phyloP scores from a whole-genome alignment of 2,329 filamentous ascomycete species.

The Ceratocystis harringtonii region DNA sequence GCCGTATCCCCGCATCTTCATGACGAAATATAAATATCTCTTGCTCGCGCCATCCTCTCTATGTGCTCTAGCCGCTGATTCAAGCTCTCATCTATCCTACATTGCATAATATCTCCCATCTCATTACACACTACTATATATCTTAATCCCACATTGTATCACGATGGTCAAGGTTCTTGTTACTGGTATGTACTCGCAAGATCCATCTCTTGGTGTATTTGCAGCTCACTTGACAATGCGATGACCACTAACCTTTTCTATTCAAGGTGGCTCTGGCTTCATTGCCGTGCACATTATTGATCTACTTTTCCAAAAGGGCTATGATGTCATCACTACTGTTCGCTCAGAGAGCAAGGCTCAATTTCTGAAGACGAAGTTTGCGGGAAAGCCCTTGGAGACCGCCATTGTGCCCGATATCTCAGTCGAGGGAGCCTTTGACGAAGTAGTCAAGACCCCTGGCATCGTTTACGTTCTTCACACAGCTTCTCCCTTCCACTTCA shows the following conservation, averaged over 20 bases:
- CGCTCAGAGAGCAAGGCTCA: constrained; percentile 39
- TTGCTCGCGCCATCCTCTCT: no score
- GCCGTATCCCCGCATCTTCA: background rate
- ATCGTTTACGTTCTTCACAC: constrained; percentile 45
- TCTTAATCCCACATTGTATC: background rate
- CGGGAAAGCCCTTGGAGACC: constrained; percentile 32
- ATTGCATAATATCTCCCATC: background rate
- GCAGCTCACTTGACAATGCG: background rate
- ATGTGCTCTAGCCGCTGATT: no score
- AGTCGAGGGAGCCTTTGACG: constrained; percentile 55
- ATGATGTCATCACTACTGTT: constrained; percentile 41
- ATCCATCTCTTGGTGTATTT: background rate
- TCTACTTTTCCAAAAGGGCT: constrained; percentile 35
- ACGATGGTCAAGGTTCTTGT: constrained; percentile 34
- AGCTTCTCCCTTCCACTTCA: constrained; percentile 44
- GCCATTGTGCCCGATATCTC: constrained; percentile 66
- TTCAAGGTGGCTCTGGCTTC: constrained; percentile 36
- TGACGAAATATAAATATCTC: background rate
- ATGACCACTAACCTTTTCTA: background rate
- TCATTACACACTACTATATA: background rate
- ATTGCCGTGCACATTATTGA: constrained; percentile 42
- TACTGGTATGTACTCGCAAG: constrained; percentile 26
- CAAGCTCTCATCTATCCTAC: no score
- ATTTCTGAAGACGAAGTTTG: constrained; percentile 36
- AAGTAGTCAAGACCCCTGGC: constrained; percentile 28